Evolutionary conservation across 208 protist species (phyloP), one percentile per base, ranked within the genome.

Genomic region (Jaenimonas drosophilae): DNA sequence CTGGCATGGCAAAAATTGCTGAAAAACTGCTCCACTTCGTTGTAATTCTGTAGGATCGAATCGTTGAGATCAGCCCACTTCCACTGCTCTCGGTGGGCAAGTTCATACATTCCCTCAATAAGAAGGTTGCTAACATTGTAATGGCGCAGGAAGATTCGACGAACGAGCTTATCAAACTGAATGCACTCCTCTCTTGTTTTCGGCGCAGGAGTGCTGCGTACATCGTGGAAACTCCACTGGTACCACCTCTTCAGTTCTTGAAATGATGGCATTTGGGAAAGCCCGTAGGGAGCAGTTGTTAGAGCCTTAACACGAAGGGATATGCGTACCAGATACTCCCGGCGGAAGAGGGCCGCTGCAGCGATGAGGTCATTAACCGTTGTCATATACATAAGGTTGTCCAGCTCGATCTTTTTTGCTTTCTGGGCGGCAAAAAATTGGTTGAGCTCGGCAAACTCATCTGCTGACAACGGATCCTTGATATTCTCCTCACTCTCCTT

Each of bases 181-280:
- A 55, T 45, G 14, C 54, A 38, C 14, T 49, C 55, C 9, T 79
- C 65, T 16, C 32, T 44, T 19, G 64, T 37, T 21, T 48, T 49
- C 14, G 77, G 69, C 3, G 59, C 26, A 14, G 58, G 56, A 6
- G 50, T 71, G 55, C 44, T 74, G 1, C 67, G 67, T 16, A 88
- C 63, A 39, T 82, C 78, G 42, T 82, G 74, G 47, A 88, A 88
- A 45, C 62, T 83, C 73, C 73, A 83, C 54, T 88, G 67, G 50
- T 88, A 88, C 21, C 48, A 71, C 27, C 63, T 57, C 31, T 74
- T 74, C 59, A 88, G 45, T 28, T 76, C 62, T 40, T 79, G 67
- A 9, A 88, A 76, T 19, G 63, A 67, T 26, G 64, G 68, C 78
- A 88, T 88, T 28, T 78, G 73, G 14, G 74, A 80, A 6, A 88